Evolutionary conservation across 257 asterid genomes (phyloP).

Genomic region (Fraxinus anomala): DNA sequence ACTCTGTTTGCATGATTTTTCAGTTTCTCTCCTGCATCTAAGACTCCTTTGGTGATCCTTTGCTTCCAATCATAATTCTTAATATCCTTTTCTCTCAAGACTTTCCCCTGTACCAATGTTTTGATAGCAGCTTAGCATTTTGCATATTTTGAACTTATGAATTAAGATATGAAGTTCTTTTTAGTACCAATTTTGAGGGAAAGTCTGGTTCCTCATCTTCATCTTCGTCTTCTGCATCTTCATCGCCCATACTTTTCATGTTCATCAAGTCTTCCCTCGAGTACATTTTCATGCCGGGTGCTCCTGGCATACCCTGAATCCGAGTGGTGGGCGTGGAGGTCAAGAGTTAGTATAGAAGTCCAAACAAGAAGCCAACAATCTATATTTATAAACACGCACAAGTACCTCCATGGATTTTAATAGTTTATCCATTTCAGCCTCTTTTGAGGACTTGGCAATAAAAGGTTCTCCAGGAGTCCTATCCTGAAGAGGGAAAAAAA

Average conservation of each 20-base stretch:
- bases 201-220: conserved; percentile 65
- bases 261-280: conserved; percentile 88
- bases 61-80: conserved; percentile 68
- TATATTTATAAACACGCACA: background rate
- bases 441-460: conserved; percentile 77
- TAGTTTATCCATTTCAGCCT: conserved; percentile 89
- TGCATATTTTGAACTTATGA: background rate
- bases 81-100: conserved; percentile 46
- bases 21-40: conserved; percentile 54
- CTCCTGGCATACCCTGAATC: conserved; percentile 94
- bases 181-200: conserved; percentile 67
- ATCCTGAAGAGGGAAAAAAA: conserved; percentile 47
- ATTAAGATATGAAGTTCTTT: conserved; percentile 2
- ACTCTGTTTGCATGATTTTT: conserved; percentile 50
- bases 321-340: background rate
- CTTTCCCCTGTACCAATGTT: conserved; percentile 57
- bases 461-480: conserved; percentile 87
- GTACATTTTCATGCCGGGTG: conserved; percentile 95
- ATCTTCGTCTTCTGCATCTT: conserved; percentile 67
- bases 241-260: conserved; percentile 54
- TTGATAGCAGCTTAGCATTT: background rate
- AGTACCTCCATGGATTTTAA: conserved; percentile 90
- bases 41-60: conserved; percentile 43
- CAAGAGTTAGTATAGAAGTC: background rate
- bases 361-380: background rate